Evolutionary conservation across 768 basidiomycete species (phyloP).

Genomic region (Suillus paluster): DNA sequence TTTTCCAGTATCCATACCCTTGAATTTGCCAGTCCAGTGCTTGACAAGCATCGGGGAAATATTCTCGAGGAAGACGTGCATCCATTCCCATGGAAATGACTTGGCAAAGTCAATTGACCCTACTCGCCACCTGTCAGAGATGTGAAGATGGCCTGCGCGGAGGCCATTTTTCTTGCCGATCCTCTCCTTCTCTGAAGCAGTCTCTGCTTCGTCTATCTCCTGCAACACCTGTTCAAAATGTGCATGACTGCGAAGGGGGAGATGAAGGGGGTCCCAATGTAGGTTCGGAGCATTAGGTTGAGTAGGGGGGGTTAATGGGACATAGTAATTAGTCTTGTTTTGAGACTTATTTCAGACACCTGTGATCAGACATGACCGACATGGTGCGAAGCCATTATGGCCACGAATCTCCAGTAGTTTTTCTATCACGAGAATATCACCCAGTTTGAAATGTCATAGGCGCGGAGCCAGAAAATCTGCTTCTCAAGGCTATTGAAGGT

Average conservation of each 20-base stretch:
- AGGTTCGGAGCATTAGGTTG: background rate
- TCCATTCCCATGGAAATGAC: slow-evolving; percentile 52
- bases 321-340: slow-evolving; percentile 10
- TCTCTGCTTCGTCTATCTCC: slow-evolving; percentile 28
- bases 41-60: slow-evolving; percentile 43
- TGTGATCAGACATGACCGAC: slow-evolving; percentile 30
- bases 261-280: slow-evolving; percentile 18
- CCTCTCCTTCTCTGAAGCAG: slow-evolving; percentile 20
- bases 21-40: slow-evolving; percentile 46
- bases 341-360: slow-evolving; percentile 14
- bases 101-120: slow-evolving; percentile 40
- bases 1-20: slow-evolving; percentile 38
- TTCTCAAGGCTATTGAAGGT: slow-evolving; percentile 12
- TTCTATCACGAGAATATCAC: slow-evolving; percentile 40
- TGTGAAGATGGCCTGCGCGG: slow-evolving; percentile 5
- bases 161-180: slow-evolving; percentile 38
- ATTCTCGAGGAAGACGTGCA: slow-evolving; percentile 55
- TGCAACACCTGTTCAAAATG: slow-evolving; percentile 30
- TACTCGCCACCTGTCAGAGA: slow-evolving; percentile 31
- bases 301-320: slow-evolving; percentile 3
- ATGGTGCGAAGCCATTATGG: slow-evolving; percentile 39
- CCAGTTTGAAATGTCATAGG: slow-evolving; percentile 26
- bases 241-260: slow-evolving; percentile 40
- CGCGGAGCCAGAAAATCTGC: slow-evolving; percentile 16
- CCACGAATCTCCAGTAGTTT: slow-evolving; percentile 40